phyloP scores from a whole-genome alignment of 2,329 filamentous ascomycete species.

The Phaeophleospora eucalypticola region DNA sequence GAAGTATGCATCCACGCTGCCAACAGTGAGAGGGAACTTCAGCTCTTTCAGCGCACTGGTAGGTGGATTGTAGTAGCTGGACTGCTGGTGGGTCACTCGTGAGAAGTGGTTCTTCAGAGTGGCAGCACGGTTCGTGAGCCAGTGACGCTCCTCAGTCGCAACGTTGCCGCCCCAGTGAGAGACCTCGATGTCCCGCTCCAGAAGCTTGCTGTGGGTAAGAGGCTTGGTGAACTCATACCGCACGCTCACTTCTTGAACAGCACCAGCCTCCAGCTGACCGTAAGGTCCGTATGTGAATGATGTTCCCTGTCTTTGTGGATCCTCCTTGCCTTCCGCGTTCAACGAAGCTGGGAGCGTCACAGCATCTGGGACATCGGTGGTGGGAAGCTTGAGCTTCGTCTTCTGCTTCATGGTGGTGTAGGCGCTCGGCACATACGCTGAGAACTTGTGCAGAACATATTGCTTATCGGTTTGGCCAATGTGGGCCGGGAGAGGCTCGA shows the following conservation, averaged over 20 bases:
- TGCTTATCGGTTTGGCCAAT: conserved; percentile 85
- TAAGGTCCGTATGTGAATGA: conserved; percentile 91
- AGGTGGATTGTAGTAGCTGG: conserved; percentile 60
- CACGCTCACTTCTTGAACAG: conserved; percentile 66
- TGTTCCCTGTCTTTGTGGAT: conserved; percentile 77
- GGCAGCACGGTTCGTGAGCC: conserved; percentile 80
- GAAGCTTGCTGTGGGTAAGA: conserved; percentile 68
- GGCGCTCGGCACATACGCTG: conserved; percentile 75
- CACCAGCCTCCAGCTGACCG: conserved; percentile 73
- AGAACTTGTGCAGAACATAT: conserved; percentile 81
- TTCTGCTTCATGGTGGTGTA: conserved; percentile 91
- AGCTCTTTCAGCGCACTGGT: conserved; percentile 77
- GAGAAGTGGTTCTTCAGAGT: conserved; percentile 55
- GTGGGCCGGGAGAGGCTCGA: conserved; percentile 71
- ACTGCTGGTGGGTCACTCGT: conserved; percentile 47
- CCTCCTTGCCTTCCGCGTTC: conserved; percentile 57
- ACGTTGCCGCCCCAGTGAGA: conserved; percentile 98
- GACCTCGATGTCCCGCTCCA: conserved; percentile 91
- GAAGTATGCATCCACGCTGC: conserved; percentile 86
- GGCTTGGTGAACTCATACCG: conserved; percentile 96
- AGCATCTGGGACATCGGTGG: conserved; percentile 75
- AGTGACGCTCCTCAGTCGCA: conserved; percentile 91
- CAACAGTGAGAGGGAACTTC: conserved; percentile 71
- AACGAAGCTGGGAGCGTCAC: conserved; percentile 54
- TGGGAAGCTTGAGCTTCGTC: conserved; percentile 89